These are phyloP conservation scores for Ambrosia trifida DNA, from an alignment of 129 eudicot species.

Conservation along the genomic window DNA sequence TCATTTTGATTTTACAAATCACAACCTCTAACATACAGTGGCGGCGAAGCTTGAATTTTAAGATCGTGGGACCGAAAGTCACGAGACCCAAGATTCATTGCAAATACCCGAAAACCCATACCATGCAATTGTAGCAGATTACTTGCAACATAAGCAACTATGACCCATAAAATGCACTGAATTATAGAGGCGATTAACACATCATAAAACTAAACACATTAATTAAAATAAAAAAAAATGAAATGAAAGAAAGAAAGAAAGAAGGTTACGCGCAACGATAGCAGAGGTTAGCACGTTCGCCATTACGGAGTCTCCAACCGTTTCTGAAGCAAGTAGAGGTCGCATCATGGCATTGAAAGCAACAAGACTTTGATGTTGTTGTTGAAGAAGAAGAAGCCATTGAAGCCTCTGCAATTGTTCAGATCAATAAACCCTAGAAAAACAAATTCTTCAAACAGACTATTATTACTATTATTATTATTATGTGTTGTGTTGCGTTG, in stretches of 20 bases:
- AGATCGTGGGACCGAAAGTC: no score
- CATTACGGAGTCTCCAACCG: conserved; percentile 72
- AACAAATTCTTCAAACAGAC: neutral
- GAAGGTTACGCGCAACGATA: conserved; percentile 59
- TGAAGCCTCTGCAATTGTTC: neutral
- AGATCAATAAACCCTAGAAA: conserved; percentile 38
- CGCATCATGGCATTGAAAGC: conserved; percentile 60
- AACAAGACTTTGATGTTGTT: conserved; percentile 38
- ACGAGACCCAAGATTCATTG: neutral
- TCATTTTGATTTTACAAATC: neutral
- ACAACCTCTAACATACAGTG: no score
- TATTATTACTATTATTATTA: no score
- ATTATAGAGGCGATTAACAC: neutral
- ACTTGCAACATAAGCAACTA: conserved; percentile 27
- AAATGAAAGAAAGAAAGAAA: neutral
- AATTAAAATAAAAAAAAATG: neutral
- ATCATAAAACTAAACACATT: neutral
- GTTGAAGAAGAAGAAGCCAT: conserved; percentile 53
- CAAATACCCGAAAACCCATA: neutral
- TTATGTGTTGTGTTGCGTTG: no score
- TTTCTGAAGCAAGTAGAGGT: conserved; percentile 42
- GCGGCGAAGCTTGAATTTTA: no score
- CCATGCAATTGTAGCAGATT: conserved; percentile 24
- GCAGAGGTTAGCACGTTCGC: conserved; percentile 66
- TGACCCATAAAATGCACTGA: neutral